phyloP scores from a whole-genome alignment of 2,329 filamentous ascomycete genomes.

The Xylaria sp. region DNA sequence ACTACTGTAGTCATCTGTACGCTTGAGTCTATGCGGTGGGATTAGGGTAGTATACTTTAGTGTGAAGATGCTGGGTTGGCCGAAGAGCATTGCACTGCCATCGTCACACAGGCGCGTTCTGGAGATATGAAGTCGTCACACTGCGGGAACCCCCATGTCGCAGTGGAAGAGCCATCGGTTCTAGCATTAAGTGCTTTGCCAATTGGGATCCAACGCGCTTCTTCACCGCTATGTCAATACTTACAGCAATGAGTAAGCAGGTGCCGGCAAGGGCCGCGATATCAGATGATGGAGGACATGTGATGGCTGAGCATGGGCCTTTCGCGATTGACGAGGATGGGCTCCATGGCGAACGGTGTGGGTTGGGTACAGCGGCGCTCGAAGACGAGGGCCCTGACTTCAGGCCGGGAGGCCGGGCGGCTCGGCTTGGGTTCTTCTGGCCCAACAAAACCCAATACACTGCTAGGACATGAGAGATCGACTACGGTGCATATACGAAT shows the following conservation, averaged over 20 bases:
- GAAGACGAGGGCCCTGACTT: conserved; percentile 3
- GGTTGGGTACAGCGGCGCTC: neutral
- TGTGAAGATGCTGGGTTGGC: too few relatives aligned
- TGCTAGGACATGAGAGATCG: conserved; percentile 12
- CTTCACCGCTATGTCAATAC: conserved; percentile 25
- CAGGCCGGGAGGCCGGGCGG: conserved; percentile 14
- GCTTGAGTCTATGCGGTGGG: too few relatives aligned
- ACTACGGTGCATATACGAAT: conserved; percentile 15
- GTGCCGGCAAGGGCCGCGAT: conserved; percentile 5
- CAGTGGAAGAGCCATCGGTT: neutral
- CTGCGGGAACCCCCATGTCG: conserved; percentile 1
- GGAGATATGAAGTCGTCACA: neutral
- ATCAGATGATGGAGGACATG: conserved; percentile 23
- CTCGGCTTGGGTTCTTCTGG: conserved; percentile 23
- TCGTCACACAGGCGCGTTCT: neutral
- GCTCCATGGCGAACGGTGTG: neutral
- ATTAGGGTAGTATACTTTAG: too few relatives aligned
- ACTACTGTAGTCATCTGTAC: too few relatives aligned
- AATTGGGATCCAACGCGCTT: neutral
- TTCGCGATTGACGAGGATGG: conserved; percentile 6
- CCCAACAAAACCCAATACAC: conserved; percentile 28
- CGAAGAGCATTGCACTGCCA: too few relatives aligned
- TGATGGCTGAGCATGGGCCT: conserved; percentile 10
- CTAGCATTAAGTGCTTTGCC: neutral
- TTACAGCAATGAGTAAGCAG: neutral